Evolutionary conservation across 2,329 filamentous ascomycete genomes (phyloP).

Genomic region (Ascochyta lentis): DNA sequence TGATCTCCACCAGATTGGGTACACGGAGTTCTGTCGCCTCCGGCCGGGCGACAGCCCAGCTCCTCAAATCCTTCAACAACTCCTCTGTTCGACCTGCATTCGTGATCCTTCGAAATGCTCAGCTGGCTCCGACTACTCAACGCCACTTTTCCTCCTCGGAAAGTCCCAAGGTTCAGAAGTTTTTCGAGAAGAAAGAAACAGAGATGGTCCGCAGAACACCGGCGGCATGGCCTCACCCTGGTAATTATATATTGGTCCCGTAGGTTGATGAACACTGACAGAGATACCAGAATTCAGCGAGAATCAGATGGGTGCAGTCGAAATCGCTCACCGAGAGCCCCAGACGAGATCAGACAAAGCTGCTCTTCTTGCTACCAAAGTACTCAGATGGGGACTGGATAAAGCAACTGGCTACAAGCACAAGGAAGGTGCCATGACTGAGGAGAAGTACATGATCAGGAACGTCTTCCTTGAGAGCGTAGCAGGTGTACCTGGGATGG

Average conservation of each 20-base stretch:
- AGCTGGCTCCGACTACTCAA: constrained; percentile 25
- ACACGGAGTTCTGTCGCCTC: constrained; percentile 39
- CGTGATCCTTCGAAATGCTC: constrained; percentile 39
- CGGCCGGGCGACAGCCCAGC: constrained; percentile 46
- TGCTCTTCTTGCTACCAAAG: constrained; percentile 77
- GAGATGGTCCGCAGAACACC: constrained; percentile 54
- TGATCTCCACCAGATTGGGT: constrained; percentile 38
- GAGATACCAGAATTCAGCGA: constrained; percentile 67
- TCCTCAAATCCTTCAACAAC: constrained; percentile 49
- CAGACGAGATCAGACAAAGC: constrained; percentile 77
- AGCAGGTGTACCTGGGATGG: constrained; percentile 95
- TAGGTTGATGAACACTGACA: constrained; percentile 14
- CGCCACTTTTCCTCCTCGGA: constrained; percentile 52
- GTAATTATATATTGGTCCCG: constrained; percentile 28
- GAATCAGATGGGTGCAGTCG: constrained; percentile 77
- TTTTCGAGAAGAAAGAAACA: constrained; percentile 55
- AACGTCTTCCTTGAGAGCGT: constrained; percentile 96
- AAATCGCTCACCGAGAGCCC: constrained; percentile 77
- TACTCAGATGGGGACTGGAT: constrained; percentile 82
- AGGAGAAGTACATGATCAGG: constrained; percentile 86
- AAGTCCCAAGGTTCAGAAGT: constrained; percentile 50
- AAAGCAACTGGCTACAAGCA: constrained; percentile 81
- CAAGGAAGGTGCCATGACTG: constrained; percentile 73
- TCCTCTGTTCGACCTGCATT: constrained; percentile 43
- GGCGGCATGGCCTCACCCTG: constrained; percentile 58